These are phyloP conservation scores for Xylariales sp. DNA, from an alignment of 2,329 filamentous ascomycete species.

Conservation along the genomic window DNA sequence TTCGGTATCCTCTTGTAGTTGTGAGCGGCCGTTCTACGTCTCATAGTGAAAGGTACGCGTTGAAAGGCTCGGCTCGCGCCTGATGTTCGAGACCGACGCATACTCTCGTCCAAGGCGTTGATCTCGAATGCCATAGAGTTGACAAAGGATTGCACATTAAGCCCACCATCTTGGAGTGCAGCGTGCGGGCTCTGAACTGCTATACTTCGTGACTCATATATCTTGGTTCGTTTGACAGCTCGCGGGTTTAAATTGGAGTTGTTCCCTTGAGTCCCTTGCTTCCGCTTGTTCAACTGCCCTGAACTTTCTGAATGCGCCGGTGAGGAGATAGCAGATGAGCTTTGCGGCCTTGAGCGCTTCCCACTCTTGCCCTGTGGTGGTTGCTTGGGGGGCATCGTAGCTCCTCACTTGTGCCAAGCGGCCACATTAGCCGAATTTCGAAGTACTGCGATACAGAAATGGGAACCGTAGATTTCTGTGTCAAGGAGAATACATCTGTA, in stretches of 20 bases:
- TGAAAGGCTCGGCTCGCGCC: conserved; percentile 84
- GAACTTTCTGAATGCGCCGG: conserved; percentile 20
- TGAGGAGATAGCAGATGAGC: conserved; percentile 10
- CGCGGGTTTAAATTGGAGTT: conserved; percentile 45
- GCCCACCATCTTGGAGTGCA: conserved; percentile 75
- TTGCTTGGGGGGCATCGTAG: conserved; percentile 41
- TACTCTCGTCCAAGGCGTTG: conserved; percentile 82
- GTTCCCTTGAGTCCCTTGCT: conserved; percentile 43
- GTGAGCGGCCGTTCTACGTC: conserved; percentile 91
- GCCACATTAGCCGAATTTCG: not conserved
- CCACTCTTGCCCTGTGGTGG: conserved; percentile 33
- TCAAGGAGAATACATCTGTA: not conserved
- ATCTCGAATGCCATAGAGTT: conserved; percentile 91
- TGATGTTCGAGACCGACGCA: conserved; percentile 75
- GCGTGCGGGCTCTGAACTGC: conserved; percentile 62
- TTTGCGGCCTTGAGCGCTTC: conserved; percentile 16
- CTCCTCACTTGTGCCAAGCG: not conserved
- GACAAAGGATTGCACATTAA: conserved; percentile 87
- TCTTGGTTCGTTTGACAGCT: conserved; percentile 58
- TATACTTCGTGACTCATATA: conserved; percentile 61
- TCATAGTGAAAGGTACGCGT: conserved; percentile 84
- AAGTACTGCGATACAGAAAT: not conserved
- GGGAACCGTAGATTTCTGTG: not conserved
- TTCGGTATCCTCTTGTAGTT: conserved; percentile 92
- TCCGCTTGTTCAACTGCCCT: conserved; percentile 45